Evolutionary conservation across 2,329 filamentous ascomycete species (phyloP).

Genomic region (Diplocarpon mali): DNA sequence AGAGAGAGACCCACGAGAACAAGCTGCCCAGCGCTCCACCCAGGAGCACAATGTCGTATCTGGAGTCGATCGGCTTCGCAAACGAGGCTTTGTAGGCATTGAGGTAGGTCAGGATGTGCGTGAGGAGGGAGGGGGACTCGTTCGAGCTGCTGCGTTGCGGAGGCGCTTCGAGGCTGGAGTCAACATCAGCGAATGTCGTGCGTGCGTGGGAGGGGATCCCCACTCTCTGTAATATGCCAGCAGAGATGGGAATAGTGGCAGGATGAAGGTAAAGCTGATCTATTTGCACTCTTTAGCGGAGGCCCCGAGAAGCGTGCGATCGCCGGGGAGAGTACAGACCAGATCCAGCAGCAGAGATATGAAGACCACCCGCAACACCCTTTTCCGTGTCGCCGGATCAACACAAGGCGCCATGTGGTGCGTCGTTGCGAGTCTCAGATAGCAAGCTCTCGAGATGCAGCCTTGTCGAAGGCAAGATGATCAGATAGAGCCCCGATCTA

Average conservation of each 20-base stretch:
- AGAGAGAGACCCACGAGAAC: conserved; percentile 49
- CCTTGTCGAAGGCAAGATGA: background rate
- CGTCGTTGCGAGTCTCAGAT: background rate
- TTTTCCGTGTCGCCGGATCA: conserved; percentile 54
- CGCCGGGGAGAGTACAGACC: conserved; percentile 41
- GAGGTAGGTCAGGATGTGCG: conserved; percentile 67
- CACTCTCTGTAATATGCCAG: conserved; percentile 90
- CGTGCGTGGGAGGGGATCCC: conserved; percentile 27
- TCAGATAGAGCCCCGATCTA: no score
- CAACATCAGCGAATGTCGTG: conserved; percentile 34
- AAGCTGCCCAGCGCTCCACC: conserved; percentile 88
- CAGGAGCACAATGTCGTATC: conserved; percentile 93
- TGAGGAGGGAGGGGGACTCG: conserved; percentile 55
- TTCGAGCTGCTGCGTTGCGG: conserved; percentile 32
- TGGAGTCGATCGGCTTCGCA: conserved; percentile 81
- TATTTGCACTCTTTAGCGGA: conserved; percentile 4
- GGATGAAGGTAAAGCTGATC: conserved; percentile 76
- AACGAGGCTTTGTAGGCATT: conserved; percentile 95
- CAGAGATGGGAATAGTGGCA: conserved; percentile 89
- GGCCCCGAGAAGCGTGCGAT: background rate
- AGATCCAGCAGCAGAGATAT: conserved; percentile 81
- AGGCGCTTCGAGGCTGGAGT: conserved; percentile 54
- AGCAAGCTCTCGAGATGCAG: background rate
- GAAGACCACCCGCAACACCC: conserved; percentile 78
- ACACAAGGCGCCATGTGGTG: conserved; percentile 28